Evolutionary conservation across 108 stramenopile species (phyloP).

Genomic region (Nitzschia sp.): DNA sequence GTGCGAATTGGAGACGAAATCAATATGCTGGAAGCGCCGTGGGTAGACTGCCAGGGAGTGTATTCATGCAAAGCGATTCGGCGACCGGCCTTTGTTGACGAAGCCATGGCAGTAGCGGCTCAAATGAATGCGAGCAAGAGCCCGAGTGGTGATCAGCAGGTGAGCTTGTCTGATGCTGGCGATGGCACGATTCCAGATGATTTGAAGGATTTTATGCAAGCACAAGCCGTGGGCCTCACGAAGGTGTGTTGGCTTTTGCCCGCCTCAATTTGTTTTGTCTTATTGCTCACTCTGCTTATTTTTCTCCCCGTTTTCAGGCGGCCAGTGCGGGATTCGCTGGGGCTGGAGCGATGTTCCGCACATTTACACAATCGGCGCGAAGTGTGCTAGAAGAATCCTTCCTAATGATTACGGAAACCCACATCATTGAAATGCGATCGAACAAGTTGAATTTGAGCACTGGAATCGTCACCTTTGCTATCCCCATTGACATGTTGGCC

Average conservation of each 20-base stretch:
- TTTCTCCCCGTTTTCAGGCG: slow-evolving; percentile 26
- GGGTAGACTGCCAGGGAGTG: slow-evolving; percentile 81
- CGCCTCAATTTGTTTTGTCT: background rate
- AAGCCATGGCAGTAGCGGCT: slow-evolving; percentile 55
- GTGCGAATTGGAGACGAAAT: slow-evolving; percentile 86
- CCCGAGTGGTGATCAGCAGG: slow-evolving; percentile 22
- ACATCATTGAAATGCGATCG: slow-evolving; percentile 81
- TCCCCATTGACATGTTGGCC: slow-evolving; percentile 76
- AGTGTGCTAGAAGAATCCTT: slow-evolving; percentile 87
- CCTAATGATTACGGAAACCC: slow-evolving; percentile 84
- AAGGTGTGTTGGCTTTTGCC: slow-evolving; percentile 31
- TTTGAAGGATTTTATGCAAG: slow-evolving; percentile 35
- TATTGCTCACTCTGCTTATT: slow-evolving; percentile 2
- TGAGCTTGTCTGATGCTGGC: slow-evolving; percentile 24
- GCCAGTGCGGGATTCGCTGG: slow-evolving; percentile 50
- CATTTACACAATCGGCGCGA: slow-evolving; percentile 77
- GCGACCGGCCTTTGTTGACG: slow-evolving; percentile 76
- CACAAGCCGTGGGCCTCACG: slow-evolving; percentile 37
- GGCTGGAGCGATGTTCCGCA: slow-evolving; percentile 74
- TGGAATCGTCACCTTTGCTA: slow-evolving; percentile 76
- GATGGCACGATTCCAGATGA: slow-evolving; percentile 39
- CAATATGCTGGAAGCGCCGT: slow-evolving; percentile 80
- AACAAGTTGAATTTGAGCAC: slow-evolving; percentile 78
- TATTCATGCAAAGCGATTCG: slow-evolving; percentile 86
- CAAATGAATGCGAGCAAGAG: slow-evolving; percentile 29